Conservation (phyloP, 805 yeast species). For the Monosporozyma solicola region DNA sequence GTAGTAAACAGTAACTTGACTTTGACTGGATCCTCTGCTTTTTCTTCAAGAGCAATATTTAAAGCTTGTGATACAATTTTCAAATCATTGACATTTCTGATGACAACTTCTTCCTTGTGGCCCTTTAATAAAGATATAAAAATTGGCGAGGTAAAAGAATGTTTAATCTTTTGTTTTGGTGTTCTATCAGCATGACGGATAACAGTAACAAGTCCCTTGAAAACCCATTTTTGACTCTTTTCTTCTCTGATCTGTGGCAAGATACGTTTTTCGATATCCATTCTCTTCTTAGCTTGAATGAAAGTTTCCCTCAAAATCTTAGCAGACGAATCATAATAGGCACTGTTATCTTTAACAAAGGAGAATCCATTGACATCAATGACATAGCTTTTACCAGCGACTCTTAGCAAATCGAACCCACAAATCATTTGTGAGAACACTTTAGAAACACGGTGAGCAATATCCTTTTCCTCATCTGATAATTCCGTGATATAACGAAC, state of each 20-base stretch:
- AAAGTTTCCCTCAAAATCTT: slow-evolving; percentile 68
- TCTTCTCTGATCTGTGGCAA: slow-evolving; percentile 32
- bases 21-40: slow-evolving; percentile 73
- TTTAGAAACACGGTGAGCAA: slow-evolving; percentile 69
- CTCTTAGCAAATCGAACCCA: slow-evolving; percentile 91
- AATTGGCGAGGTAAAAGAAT: slow-evolving; percentile 80
- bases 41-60: slow-evolving; percentile 65
- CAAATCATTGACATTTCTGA: slow-evolving; percentile 80
- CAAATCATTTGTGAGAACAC: slow-evolving; percentile 90
- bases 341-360: slow-evolving; percentile 85
- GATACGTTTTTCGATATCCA: slow-evolving; percentile 34
- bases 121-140: slow-evolving; percentile 85
- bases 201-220: slow-evolving; percentile 85
- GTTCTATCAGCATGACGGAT: slow-evolving; percentile 98
- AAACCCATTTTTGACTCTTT: slow-evolving; percentile 80
- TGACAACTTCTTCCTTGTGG: slow-evolving; percentile 91
- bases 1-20: slow-evolving; percentile 71
- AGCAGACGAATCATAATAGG: slow-evolving; percentile 79
- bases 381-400: slow-evolving; percentile 78
- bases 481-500: slow-evolving; percentile 81
- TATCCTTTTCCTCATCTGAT: slow-evolving; percentile 60
- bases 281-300: slow-evolving; percentile 45
- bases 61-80: slow-evolving; percentile 80
- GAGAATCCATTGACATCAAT: slow-evolving; percentile 98
- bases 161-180: slow-evolving; percentile 95